Conservation (phyloP, 495 filamentous ascomycete genomes). For the Penicillium canariense region DNA sequence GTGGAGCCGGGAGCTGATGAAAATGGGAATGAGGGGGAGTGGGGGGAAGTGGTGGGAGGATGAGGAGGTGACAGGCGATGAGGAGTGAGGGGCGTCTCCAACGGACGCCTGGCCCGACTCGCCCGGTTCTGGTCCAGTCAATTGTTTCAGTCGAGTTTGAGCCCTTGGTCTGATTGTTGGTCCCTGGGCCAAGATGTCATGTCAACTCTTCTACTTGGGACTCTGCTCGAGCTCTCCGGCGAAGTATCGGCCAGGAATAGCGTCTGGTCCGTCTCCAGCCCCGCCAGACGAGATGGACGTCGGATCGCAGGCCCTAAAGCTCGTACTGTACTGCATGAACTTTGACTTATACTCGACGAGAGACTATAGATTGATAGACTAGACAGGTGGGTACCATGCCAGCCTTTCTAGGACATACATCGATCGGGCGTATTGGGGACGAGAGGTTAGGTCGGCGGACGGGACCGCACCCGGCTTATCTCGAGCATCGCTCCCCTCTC, state of each 20-base stretch:
- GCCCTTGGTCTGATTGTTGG: background rate
- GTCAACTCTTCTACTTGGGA: background rate
- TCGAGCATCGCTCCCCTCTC: background rate
- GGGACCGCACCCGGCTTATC: background rate
- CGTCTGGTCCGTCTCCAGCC: background rate
- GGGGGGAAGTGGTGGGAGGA: slow-evolving; percentile 11
- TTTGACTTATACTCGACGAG: no score
- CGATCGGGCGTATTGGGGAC: no score
- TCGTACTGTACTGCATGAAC: no score
- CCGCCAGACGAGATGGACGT: background rate
- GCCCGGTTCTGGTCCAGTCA: background rate
- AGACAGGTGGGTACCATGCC: no score
- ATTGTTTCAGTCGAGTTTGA: background rate
- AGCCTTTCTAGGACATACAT: no score
- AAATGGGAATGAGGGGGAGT: slow-evolving; percentile 24
- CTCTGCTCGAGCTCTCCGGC: background rate
- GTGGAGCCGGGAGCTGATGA: slow-evolving; percentile 15
- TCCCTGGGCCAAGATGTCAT: background rate
- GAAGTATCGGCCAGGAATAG: background rate
- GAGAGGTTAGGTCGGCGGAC: background rate
- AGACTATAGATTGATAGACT: no score
- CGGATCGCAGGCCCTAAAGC: no score
- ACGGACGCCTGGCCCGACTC: slow-evolving; percentile 18
- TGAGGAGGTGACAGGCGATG: slow-evolving; percentile 13
- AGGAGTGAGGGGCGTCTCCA: slow-evolving; percentile 24